phyloP scores from a whole-genome alignment of 441 rosid genomes.

The Flueggea neowawraea region DNA sequence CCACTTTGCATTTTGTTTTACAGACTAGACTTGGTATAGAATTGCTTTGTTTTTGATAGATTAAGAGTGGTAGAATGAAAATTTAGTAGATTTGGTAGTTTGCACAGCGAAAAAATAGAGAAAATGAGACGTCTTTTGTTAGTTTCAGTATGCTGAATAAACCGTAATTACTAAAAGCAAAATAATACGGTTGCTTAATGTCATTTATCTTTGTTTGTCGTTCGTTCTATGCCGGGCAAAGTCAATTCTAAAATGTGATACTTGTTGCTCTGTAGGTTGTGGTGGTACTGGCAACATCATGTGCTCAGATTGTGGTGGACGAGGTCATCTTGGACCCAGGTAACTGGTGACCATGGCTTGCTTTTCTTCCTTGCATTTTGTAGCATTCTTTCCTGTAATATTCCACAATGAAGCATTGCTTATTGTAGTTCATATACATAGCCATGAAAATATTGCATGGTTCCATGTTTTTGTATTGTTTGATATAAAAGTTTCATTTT shows the following conservation, averaged over 20 bases:
- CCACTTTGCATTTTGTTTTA: too few species aligned
- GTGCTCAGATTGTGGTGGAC: conserved; percentile 88
- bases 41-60: too few species aligned
- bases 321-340: conserved; percentile 59
- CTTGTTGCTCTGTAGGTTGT: conserved; percentile 53
- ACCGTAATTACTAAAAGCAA: too few species aligned
- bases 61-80: too few species aligned
- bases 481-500: too few species aligned
- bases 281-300: conserved; percentile 90
- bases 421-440: conserved; percentile 1
- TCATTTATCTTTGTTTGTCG: not conserved
- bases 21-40: too few species aligned
- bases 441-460: not conserved
- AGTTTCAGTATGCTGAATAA: too few species aligned
- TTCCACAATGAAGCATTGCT: not conserved
- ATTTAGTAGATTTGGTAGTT: too few species aligned
- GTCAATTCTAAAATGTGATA: conserved; percentile 1
- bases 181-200: not conserved
- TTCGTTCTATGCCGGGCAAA: not conserved
- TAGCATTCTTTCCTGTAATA: conserved; percentile 16
- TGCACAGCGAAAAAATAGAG: too few species aligned
- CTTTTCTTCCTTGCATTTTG: conserved; percentile 20
- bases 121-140: too few species aligned
- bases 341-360: conserved; percentile 18
- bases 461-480: not conserved